These are phyloP conservation scores for Clathrus columnatus DNA, from an alignment of 768 basidiomycete species.

Conservation along the genomic window DNA sequence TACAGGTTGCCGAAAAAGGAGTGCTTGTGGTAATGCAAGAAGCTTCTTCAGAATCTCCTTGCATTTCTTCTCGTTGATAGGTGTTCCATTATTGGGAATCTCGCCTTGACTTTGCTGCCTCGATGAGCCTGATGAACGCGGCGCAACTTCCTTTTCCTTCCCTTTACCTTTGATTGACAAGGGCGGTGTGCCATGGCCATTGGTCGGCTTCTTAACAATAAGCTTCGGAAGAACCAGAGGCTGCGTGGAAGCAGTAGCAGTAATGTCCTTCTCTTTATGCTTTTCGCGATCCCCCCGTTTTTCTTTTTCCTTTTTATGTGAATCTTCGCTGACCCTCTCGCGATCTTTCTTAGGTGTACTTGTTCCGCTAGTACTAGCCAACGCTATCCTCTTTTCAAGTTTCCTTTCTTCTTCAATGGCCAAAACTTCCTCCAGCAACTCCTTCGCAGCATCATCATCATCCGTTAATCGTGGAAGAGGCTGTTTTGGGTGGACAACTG, in stretches of 20 bases:
- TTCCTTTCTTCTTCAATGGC: slow-evolving; percentile 50
- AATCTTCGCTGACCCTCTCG: neutral
- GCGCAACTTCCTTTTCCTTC: slow-evolving; percentile 47
- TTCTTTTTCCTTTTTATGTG: slow-evolving; percentile 12
- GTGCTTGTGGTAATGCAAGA: slow-evolving; percentile 53
- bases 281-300: slow-evolving; percentile 17
- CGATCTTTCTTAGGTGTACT: slow-evolving; percentile 5
- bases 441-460: slow-evolving; percentile 74
- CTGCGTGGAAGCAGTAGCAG: slow-evolving; percentile 12
- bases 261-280: slow-evolving; percentile 13
- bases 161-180: slow-evolving; percentile 60
- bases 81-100: slow-evolving; percentile 22
- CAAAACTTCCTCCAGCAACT: slow-evolving; percentile 72
- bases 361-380: neutral
- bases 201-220: slow-evolving; percentile 8
- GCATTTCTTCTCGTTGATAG: slow-evolving; percentile 79
- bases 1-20: slow-evolving; percentile 74
- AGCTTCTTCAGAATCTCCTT: slow-evolving; percentile 58
- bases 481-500: slow-evolving; percentile 26
- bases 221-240: slow-evolving; percentile 16
- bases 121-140: slow-evolving; percentile 31
- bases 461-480: slow-evolving; percentile 41
- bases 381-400: slow-evolving; percentile 15
- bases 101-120: slow-evolving; percentile 9
- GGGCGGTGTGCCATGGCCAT: slow-evolving; percentile 26